These are phyloP conservation scores for Pichia scutulata DNA, from an alignment of 805 yeast genomes.

Conservation along the genomic window DNA sequence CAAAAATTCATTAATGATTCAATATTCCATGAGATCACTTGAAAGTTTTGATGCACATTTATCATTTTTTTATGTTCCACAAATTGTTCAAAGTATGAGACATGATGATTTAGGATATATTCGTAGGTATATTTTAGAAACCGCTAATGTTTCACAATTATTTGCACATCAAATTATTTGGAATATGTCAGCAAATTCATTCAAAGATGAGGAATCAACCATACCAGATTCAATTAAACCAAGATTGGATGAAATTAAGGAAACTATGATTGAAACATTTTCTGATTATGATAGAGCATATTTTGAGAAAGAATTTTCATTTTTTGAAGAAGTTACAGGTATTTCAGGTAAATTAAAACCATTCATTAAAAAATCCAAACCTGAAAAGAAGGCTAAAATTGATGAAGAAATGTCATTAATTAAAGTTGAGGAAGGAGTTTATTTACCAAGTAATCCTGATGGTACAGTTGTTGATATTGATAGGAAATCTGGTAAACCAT, in stretches of 20 bases:
- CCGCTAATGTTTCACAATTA: slow-evolving; percentile 82
- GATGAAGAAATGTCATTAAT: slow-evolving; percentile 91
- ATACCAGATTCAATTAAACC: slow-evolving; percentile 82
- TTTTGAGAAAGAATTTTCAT: slow-evolving; percentile 77
- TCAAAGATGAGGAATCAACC: slow-evolving; percentile 78
- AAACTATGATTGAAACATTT: slow-evolving; percentile 55
- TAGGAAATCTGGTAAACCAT: slow-evolving; percentile 84
- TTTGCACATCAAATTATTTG: slow-evolving; percentile 97
- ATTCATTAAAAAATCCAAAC: slow-evolving; percentile 85
- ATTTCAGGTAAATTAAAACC: slow-evolving; percentile 95
- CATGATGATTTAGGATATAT: slow-evolving; percentile 81
- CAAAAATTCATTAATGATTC: slow-evolving; percentile 59
- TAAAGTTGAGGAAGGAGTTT: slow-evolving; percentile 70
- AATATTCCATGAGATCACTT: slow-evolving; percentile 83
- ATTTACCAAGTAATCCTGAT: slow-evolving; percentile 93
- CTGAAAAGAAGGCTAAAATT: slow-evolving; percentile 91
- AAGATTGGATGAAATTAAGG: slow-evolving; percentile 63
- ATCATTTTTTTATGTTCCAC: slow-evolving; percentile 96
- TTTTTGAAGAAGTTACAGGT: slow-evolving; percentile 84
- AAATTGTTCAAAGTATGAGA: slow-evolving; percentile 87
- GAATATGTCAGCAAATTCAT: slow-evolving; percentile 94
- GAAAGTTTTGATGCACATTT: slow-evolving; percentile 80
- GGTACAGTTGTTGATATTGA: slow-evolving; percentile 90
- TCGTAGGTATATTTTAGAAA: slow-evolving; percentile 80
- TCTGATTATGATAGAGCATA: slow-evolving; percentile 52